A percentile compares a stretch with the other conserved stretches of the same genome.
Evolutionary conservation across 2,329 filamentous ascomycete species (phyloP).

Genomic region (Xylaria sp.): DNA sequence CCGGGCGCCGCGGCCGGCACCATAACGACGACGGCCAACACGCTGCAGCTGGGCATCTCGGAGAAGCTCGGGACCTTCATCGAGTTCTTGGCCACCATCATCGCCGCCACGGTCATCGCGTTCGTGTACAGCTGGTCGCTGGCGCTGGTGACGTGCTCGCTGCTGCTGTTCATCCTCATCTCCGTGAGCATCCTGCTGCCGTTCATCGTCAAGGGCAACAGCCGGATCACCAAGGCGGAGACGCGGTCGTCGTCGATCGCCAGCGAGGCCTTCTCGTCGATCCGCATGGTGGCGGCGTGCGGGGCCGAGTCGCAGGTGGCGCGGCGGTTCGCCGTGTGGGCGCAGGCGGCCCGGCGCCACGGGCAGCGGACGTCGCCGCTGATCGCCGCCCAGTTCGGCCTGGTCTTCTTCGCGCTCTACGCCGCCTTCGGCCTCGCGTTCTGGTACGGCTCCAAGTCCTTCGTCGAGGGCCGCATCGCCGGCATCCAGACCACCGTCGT

Average conservation of each 20-base stretch:
- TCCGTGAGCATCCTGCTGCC: constrained; percentile 54
- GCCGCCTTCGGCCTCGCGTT: constrained; percentile 60
- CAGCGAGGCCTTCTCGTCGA: constrained; percentile 61
- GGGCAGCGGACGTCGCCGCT: constrained; percentile 54
- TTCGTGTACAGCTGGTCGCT: constrained; percentile 62
- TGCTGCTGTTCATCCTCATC: constrained; percentile 58
- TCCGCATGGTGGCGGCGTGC: constrained; percentile 65
- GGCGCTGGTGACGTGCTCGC: constrained; percentile 60
- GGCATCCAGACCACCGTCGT: constrained; percentile 58
- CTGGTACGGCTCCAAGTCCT: constrained; percentile 63
- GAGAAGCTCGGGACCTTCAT: constrained; percentile 64
- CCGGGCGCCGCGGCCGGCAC: constrained; percentile 63
- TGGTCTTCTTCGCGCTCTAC: constrained; percentile 59
- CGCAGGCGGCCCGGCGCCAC: constrained; percentile 55
- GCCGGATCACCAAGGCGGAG: constrained; percentile 53
- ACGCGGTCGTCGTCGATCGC: constrained; percentile 61
- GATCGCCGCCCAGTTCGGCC: constrained; percentile 54
- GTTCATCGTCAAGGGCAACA: constrained; percentile 57
- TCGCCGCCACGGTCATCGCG: constrained; percentile 56
- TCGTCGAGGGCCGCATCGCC: constrained; percentile 48
- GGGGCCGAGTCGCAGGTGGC: constrained; percentile 60
- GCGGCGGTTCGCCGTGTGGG: constrained; percentile 56
- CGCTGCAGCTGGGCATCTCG: constrained; percentile 65
- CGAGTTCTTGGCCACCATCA: constrained; percentile 56
- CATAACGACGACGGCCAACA: constrained; percentile 66